Evolutionary conservation across 371 early-diverging fungal species (phyloP), one percentile per base, ranked within the genome.

Genomic region (Actinomortierella ambigua): DNA sequence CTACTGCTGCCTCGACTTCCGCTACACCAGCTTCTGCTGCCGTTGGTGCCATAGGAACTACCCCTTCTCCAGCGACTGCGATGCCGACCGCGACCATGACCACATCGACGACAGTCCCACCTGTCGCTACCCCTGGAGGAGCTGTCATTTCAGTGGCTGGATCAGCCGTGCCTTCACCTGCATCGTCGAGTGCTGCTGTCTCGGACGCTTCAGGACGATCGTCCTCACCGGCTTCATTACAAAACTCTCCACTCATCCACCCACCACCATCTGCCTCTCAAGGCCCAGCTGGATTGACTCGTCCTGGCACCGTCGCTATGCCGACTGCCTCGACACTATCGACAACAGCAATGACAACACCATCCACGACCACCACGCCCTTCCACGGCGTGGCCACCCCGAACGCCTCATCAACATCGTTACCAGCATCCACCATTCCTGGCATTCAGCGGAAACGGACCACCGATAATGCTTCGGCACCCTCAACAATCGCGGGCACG

Each of bases 281-380:
- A 49, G 9, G 27, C 27, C 11, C 15, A 48, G 39, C 46, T 26
- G n/a, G 27, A 44, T 27, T n/a, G 8, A n/a, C 44, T 42, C 27
- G 52, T 27, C 24, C 53, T 42, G 50, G 40, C 15, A 17, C 58
- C 15, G 51, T 18, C 40, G 29, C 50, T 22, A 18, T 52, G n/a
- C 22, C 63, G 57, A 13, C 48, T 28, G 44, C 40, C 46, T 47
- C 50, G 26, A 48, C 48, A 13, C 13, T 59, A 18, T 50, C 68
- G 18, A 59, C 63, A 29, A 22, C 57, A 18, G 57, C 57, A 56
- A 48, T 39, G 17, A 34, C 18, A 34, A 29, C 57, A 51, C 28
- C 28, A 24, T 29, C 27, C 51, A 28, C 27, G 17, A 51, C 27
- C n/a, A 26, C 26, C 13, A n/a, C 27, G 20, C 9, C 24, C 15